Percentiles rank a stretch among this genome's conserved stretches.
Evolutionary conservation across 23 red algal species (phyloP).

Genomic region (Pyropia yezoensis): DNA sequence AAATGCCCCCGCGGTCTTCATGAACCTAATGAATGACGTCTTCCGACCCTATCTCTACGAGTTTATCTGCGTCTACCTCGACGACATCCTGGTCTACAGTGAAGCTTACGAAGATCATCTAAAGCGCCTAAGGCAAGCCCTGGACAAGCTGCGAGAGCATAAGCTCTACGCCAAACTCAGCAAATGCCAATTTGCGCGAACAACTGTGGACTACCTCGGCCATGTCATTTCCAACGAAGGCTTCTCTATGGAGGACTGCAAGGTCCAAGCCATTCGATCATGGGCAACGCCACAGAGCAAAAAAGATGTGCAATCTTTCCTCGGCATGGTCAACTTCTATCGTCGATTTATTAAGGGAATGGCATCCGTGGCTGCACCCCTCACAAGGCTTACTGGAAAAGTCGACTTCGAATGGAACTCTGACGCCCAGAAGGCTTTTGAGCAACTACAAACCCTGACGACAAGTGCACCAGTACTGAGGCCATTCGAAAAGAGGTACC

Average conservation of each 20-base stretch:
- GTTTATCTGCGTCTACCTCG: conserved; percentile 14
- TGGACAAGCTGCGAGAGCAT: conserved; percentile 1
- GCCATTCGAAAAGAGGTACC: too few species aligned
- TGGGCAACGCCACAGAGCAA: conserved; percentile 9
- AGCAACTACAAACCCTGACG: too few species aligned
- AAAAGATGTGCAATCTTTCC: conserved; percentile 6
- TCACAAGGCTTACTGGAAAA: background rate
- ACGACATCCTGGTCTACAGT: conserved; percentile 20
- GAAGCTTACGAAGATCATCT: conserved; percentile 6
- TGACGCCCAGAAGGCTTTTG: too few species aligned
- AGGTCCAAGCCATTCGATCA: background rate
- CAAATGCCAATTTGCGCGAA: conserved; percentile 10
- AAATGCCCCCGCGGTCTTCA: conserved; percentile 19
- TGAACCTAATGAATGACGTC: conserved; percentile 11
- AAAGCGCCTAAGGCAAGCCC: background rate
- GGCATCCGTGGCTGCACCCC: background rate
- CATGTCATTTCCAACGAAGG: background rate
- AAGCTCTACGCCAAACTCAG: conserved; percentile 4
- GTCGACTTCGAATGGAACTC: too few species aligned
- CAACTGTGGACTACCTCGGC: conserved; percentile 8
- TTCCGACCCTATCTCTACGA: conserved; percentile 13
- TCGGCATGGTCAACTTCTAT: conserved; percentile 21
- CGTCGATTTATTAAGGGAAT: conserved; percentile 6
- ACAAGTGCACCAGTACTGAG: too few species aligned
- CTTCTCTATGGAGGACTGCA: background rate